phyloP scores from a whole-genome alignment of 306 rosid genomes.

The Cucurbita pepo region DNA sequence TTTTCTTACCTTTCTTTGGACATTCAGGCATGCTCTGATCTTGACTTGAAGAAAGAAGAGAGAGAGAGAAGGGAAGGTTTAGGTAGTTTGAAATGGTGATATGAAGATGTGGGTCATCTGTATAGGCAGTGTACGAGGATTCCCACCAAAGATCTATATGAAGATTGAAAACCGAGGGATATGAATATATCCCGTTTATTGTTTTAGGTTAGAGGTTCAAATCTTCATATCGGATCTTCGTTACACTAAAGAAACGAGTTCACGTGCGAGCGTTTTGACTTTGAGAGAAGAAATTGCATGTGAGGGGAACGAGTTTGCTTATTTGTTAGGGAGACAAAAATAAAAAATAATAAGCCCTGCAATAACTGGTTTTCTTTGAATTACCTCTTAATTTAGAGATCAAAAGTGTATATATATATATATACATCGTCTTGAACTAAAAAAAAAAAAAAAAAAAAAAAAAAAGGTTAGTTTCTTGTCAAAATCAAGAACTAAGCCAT shows the following conservation, averaged over 20 bases:
- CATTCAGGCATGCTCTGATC: constrained; percentile 5
- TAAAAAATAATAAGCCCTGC: neutral
- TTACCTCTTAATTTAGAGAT: neutral
- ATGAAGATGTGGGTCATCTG: neutral
- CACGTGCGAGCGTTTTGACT: constrained; percentile 2
- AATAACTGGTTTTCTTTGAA: neutral
- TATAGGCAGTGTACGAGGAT: neutral
- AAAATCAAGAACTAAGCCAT: neutral
- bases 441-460: neutral
- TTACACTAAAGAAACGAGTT: neutral
- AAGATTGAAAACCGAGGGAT: neutral
- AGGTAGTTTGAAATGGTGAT: neutral
- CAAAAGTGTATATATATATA: neutral
- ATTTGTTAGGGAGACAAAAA: neutral
- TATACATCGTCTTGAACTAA: neutral
- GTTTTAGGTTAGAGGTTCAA: too few species aligned
- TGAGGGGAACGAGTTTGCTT: neutral
- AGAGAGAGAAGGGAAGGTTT: neutral
- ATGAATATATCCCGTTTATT: too few species aligned
- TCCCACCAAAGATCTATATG: neutral
- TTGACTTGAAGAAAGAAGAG: neutral
- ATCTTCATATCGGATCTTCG: too few species aligned
- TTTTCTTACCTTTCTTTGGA: constrained; percentile 1
- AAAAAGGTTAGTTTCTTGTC: neutral
- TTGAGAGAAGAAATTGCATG: neutral